Evolutionary conservation across 352 stramenopile species (phyloP).

Genomic region (Thraustochytrium sp.): DNA sequence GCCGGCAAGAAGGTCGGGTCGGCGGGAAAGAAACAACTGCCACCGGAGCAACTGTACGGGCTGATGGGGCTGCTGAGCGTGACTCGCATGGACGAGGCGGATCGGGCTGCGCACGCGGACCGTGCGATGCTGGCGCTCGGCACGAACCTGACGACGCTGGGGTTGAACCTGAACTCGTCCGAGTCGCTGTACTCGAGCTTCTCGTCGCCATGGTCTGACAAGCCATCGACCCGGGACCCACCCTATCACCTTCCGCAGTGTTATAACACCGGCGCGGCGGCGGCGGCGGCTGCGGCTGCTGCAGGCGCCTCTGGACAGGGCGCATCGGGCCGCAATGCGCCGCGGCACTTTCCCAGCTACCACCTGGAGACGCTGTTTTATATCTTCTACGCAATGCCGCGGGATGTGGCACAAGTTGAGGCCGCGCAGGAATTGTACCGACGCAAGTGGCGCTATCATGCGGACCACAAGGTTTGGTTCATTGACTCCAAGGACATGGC

Average conservation of each 20-base stretch:
- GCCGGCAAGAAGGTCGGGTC: not conserved
- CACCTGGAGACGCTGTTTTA: slow-evolving; percentile 98
- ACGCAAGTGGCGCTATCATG: slow-evolving; percentile 94
- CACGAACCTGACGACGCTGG: slow-evolving; percentile 69
- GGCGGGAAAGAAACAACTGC: not conserved
- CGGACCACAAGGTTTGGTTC: slow-evolving; percentile 93
- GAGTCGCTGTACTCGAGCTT: slow-evolving; percentile 74
- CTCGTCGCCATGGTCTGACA: slow-evolving; percentile 68
- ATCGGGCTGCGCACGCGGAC: too few relatives aligned
- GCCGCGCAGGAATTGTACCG: slow-evolving; percentile 75
- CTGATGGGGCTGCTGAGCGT: slow-evolving; percentile 70
- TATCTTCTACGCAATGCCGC: slow-evolving; percentile 97
- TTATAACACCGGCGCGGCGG: slow-evolving; percentile 63
- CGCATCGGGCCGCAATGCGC: not conserved
- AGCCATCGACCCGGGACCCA: slow-evolving; percentile 61
- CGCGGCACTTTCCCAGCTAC: slow-evolving; percentile 91
- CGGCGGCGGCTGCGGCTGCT: not conserved
- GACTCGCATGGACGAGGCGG: slow-evolving; percentile 81
- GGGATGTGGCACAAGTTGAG: slow-evolving; percentile 89
- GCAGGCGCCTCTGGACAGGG: slow-evolving; percentile 70
- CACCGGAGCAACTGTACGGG: slow-evolving; percentile 57
- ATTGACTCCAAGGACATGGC: slow-evolving; percentile 50
- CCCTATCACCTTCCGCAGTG: slow-evolving; percentile 67
- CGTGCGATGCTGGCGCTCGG: slow-evolving; percentile 68
- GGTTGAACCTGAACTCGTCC: slow-evolving; percentile 72